Evolutionary conservation across 176 grass and related monocot species (phyloP).

Genomic region (Puccinellia tenuiflora): DNA sequence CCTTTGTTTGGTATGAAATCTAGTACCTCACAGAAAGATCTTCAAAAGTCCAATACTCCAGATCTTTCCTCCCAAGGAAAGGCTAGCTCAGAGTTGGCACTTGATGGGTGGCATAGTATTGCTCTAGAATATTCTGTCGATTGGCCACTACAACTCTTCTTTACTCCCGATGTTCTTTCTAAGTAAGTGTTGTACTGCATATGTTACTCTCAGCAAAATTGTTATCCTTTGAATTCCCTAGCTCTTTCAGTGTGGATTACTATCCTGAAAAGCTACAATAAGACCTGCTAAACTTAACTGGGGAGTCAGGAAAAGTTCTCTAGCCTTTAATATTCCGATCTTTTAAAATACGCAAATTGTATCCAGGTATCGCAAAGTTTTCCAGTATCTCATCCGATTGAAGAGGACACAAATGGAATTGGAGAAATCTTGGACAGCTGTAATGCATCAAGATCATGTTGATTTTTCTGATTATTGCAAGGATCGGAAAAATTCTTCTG

Average conservation of each 20-base stretch:
- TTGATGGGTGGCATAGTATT: constrained; percentile 96
- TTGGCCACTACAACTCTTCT: constrained; percentile 96
- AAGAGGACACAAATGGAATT: constrained; percentile 99
- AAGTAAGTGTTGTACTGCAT: constrained; percentile 54
- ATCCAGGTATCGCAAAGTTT: constrained; percentile 89
- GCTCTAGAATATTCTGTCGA: constrained; percentile 87
- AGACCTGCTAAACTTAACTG: neutral
- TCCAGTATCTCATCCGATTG: constrained; percentile 90
- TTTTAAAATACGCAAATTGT: constrained; percentile 20
- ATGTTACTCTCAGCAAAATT: constrained; percentile 7
- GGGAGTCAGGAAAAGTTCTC: neutral
- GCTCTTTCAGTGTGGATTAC: neutral
- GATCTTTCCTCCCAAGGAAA: constrained; percentile 54
- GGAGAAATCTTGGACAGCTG: constrained; percentile 96
- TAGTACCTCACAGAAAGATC: constrained; percentile 52
- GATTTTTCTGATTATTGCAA: constrained; percentile 87
- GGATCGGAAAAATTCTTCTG: constrained; percentile 58
- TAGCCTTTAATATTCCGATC: constrained; percentile 1
- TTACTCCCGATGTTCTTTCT: constrained; percentile 92
- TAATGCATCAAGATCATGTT: constrained; percentile 96
- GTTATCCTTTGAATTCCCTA: neutral
- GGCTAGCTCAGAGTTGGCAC: constrained; percentile 54
- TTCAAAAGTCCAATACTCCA: constrained; percentile 46
- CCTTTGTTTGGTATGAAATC: constrained; percentile 64
- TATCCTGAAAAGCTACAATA: neutral